phyloP scores from a whole-genome alignment of 1,139 yeast species.

The Saccharomycopsis crataegensis region DNA sequence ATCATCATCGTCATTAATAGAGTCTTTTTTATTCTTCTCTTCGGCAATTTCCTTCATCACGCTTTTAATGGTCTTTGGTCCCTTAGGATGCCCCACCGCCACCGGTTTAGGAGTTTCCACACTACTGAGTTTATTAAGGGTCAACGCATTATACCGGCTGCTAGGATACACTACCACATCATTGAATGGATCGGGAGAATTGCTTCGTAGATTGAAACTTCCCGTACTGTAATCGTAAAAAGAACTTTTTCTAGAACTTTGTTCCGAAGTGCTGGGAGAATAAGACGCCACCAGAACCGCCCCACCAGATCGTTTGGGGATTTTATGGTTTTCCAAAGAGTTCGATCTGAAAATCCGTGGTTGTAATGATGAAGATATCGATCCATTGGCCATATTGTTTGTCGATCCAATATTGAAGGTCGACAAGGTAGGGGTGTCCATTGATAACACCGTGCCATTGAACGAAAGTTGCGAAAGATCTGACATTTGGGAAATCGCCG shows the following conservation, averaged over 20 bases:
- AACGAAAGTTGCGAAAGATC: constrained; percentile 33
- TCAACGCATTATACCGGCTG: constrained; percentile 1
- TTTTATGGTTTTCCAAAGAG: constrained; percentile 24
- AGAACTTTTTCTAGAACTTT: constrained; percentile 34
- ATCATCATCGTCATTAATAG: not conserved
- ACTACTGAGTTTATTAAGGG: constrained; percentile 1
- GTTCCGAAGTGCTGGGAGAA: constrained; percentile 35
- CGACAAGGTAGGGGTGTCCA: constrained; percentile 19
- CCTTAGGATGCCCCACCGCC: not conserved
- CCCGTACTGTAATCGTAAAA: constrained; percentile 33
- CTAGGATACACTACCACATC: not conserved
- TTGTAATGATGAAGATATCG: constrained; percentile 16
- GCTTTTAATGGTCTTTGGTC: not conserved
- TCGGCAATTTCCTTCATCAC: not conserved
- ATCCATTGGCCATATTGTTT: constrained; percentile 17
- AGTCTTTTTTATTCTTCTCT: not conserved
- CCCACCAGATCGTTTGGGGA: constrained; percentile 25
- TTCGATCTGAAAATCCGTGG: constrained; percentile 23
- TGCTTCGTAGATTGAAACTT: constrained; percentile 13
- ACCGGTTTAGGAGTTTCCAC: not conserved
- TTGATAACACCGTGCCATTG: constrained; percentile 27
- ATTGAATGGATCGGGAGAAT: constrained; percentile 18
- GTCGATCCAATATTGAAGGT: constrained; percentile 1
- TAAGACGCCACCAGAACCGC: constrained; percentile 32
- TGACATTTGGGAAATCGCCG: constrained; percentile 52